Percentiles rank a stretch among this genome's conserved stretches.
These are phyloP conservation scores for Claviceps digitariae DNA, from an alignment of 2,329 filamentous ascomycete species.

Conservation along the genomic window DNA sequence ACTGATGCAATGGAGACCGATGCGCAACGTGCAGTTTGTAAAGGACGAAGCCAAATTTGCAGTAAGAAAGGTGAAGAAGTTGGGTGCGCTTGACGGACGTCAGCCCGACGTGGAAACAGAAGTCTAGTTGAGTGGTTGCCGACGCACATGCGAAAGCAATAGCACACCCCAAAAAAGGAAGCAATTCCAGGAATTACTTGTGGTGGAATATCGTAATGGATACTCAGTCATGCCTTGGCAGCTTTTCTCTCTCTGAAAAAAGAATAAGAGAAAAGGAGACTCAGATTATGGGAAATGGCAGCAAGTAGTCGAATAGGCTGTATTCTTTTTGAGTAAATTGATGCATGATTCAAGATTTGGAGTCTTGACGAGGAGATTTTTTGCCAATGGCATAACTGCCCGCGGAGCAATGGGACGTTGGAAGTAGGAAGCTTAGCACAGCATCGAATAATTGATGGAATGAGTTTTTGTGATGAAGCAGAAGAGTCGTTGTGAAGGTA, in stretches of 20 bases:
- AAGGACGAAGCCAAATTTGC: constrained; percentile 79
- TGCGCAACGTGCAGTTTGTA: constrained; percentile 72
- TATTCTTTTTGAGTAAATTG: neutral
- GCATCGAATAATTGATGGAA: no score
- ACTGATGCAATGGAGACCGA: constrained; percentile 89
- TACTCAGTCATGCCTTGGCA: no score
- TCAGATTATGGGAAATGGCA: no score
- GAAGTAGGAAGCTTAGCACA: no score
- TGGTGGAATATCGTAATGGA: neutral
- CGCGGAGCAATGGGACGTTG: no score
- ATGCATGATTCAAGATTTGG: neutral
- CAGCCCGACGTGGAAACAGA: constrained; percentile 84
- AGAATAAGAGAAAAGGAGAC: no score
- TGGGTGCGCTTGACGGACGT: constrained; percentile 64
- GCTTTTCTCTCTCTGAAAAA: no score
- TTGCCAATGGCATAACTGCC: no score
- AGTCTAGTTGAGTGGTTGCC: constrained; percentile 21
- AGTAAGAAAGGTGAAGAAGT: constrained; percentile 59
- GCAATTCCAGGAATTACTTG: neutral
- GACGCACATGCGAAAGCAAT: neutral
- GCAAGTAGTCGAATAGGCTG: no score
- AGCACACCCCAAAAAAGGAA: neutral
- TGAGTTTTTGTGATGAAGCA: no score
- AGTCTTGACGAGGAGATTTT: neutral
- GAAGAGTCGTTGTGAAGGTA: no score